Conservation (phyloP, 148 eudicot genomes). For the Euryodendron excelsum region DNA sequence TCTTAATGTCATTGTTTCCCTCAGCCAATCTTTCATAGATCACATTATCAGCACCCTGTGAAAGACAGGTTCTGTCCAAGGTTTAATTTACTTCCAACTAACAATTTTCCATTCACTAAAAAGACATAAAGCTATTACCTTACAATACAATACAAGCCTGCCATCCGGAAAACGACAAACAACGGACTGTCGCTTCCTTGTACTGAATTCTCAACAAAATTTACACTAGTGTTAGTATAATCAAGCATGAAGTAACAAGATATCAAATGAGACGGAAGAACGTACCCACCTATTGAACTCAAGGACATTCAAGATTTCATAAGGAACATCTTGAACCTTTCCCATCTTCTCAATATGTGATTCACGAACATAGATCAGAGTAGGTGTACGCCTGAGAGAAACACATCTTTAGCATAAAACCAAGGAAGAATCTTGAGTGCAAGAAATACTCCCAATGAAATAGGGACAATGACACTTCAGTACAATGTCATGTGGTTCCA, state of each 20-base stretch:
- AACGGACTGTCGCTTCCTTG: slow-evolving; percentile 97
- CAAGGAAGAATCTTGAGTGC: neutral
- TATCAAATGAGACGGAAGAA: slow-evolving; percentile 14
- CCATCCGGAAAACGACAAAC: slow-evolving; percentile 92
- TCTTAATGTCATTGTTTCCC: slow-evolving; percentile 63
- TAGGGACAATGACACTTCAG: neutral
- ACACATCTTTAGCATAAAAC: neutral
- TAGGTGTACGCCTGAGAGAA: slow-evolving; percentile 83
- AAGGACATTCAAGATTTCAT: slow-evolving; percentile 92
- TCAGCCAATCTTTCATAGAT: slow-evolving; percentile 78
- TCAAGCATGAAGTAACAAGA: slow-evolving; percentile 15
- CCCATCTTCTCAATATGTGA: slow-evolving; percentile 97
- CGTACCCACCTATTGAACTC: slow-evolving; percentile 84
- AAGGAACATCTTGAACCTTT: slow-evolving; percentile 66
- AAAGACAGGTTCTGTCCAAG: slow-evolving; percentile 16
- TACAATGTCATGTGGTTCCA: neutral
- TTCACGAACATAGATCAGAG: slow-evolving; percentile 87
- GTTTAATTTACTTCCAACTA: slow-evolving; percentile 1
- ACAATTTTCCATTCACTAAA: neutral
- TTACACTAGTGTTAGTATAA: slow-evolving; percentile 16
- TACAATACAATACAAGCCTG: slow-evolving; percentile 93
- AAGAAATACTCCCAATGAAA: neutral
- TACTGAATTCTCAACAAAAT: slow-evolving; percentile 43
- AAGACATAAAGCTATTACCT: slow-evolving; percentile 44
- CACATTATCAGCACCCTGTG: slow-evolving; percentile 97